A percentile compares a stretch with the other conserved stretches of the same genome.
Evolutionary conservation across 148 eudicot genomes (phyloP).

Genomic region (Camellia sinensis): DNA sequence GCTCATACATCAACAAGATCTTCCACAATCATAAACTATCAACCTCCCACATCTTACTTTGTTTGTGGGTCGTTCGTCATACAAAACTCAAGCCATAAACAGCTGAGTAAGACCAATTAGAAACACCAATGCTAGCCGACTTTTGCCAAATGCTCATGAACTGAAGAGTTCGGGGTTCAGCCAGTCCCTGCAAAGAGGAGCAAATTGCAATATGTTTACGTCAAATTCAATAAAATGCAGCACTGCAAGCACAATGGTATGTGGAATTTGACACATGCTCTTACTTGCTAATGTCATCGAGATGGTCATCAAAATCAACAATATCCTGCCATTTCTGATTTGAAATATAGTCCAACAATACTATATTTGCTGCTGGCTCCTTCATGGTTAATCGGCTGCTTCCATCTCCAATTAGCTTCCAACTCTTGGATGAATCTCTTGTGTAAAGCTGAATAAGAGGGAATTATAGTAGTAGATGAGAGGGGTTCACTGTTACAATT

Average conservation of each 20-base stretch:
- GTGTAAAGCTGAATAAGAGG: constrained; percentile 49
- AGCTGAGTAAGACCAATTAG: neutral
- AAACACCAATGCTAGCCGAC: neutral
- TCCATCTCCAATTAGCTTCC: constrained; percentile 65
- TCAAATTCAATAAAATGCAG: neutral
- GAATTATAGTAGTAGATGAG: no score
- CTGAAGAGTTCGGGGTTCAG: constrained; percentile 59
- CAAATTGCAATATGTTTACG: neutral
- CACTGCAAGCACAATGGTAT: neutral
- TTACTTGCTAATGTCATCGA: constrained; percentile 83
- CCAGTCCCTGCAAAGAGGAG: constrained; percentile 66
- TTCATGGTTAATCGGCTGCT: constrained; percentile 46
- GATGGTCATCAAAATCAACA: constrained; percentile 84
- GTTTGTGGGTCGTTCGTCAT: neutral
- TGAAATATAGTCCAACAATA: constrained; percentile 62
- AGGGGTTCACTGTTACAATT: no score
- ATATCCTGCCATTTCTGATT: constrained; percentile 64
- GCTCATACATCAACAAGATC: neutral
- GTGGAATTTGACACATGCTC: constrained; percentile 3
- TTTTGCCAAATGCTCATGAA: neutral
- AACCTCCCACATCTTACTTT: neutral
- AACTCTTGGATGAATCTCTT: constrained; percentile 60
- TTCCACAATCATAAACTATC: neutral
- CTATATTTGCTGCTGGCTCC: constrained; percentile 69
- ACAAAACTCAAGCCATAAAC: neutral